Conservation (phyloP, 371 early-diverging fungal genomes). For the Zychaea mexicana region DNA sequence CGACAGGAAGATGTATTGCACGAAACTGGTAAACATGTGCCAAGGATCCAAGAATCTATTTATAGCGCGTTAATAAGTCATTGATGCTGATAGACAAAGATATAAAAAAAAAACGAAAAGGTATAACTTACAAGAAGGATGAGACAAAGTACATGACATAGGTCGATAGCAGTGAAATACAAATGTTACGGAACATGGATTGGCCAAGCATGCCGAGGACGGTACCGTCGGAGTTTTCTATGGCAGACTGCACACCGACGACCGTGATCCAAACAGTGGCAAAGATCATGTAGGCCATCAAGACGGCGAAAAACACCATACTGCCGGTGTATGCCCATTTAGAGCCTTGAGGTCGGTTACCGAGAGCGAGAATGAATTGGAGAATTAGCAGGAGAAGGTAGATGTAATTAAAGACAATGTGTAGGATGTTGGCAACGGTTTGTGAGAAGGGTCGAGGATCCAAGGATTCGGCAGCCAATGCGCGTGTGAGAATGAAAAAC, state of each 20-base stretch:
- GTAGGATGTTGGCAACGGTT: constrained; percentile 34
- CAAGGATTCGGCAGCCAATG: constrained; percentile 18
- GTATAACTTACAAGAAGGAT: constrained; percentile 57
- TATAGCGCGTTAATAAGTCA: too few species aligned
- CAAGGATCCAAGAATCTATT: constrained; percentile 73
- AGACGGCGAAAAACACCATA: constrained; percentile 54
- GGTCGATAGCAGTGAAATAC: constrained; percentile 63
- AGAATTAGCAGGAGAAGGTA: constrained; percentile 66
- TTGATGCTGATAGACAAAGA: too few species aligned
- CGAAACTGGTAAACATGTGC: constrained; percentile 73
- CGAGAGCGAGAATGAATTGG: constrained; percentile 74
- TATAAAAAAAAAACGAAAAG: too few species aligned
- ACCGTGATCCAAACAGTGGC: constrained; percentile 57
- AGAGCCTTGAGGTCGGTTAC: constrained; percentile 84
- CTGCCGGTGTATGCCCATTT: constrained; percentile 66
- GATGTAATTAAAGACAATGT: constrained; percentile 53
- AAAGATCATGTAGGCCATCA: constrained; percentile 68
- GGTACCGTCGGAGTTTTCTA: constrained; percentile 16
- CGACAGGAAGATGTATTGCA: constrained; percentile 74
- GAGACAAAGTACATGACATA: constrained; percentile 69
- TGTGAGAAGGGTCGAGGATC: constrained; percentile 53
- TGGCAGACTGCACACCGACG: constrained; percentile 39
- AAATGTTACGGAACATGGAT: constrained; percentile 54
- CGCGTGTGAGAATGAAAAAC: constrained; percentile 64
- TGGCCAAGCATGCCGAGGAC: constrained; percentile 31